Percentiles rank a stretch among this genome's conserved stretches.
These are phyloP conservation scores for Calocybe indica DNA, from an alignment of 768 basidiomycete species.

Conservation along the genomic window DNA sequence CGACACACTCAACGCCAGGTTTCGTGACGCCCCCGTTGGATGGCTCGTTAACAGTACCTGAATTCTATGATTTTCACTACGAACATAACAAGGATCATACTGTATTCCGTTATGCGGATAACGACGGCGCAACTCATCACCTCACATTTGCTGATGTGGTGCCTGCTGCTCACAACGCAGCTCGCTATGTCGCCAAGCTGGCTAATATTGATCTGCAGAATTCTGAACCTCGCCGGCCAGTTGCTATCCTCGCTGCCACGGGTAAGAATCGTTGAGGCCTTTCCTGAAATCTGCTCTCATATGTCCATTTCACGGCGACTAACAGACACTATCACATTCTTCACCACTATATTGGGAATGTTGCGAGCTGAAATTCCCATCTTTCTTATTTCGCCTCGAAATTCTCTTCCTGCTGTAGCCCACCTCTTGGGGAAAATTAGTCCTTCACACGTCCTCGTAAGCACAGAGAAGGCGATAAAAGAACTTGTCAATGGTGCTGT, in stretches of 20 bases:
- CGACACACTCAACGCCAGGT: background rate
- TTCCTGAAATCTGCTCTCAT: background rate
- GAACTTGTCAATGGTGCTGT: conserved; percentile 2
- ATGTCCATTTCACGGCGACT: background rate
- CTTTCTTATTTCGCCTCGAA: conserved; percentile 27
- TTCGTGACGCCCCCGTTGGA: conserved; percentile 3
- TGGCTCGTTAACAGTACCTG: conserved; percentile 5
- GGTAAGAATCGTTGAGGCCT: conserved; percentile 1
- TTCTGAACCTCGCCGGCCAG: background rate
- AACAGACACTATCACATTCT: conserved; percentile 27
- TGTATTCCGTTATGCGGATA: conserved; percentile 3
- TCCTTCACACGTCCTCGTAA: conserved; percentile 12
- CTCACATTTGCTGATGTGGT: conserved; percentile 5
- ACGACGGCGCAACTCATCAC: background rate
- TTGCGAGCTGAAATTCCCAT: conserved; percentile 27
- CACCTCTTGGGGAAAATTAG: conserved; percentile 24
- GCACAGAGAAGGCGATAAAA: conserved; percentile 1
- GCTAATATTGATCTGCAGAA: conserved; percentile 1
- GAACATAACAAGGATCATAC: conserved; percentile 5
- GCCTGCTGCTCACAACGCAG: conserved; percentile 8
- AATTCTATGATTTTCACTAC: conserved; percentile 9
- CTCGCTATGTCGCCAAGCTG: background rate
- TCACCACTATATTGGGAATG: conserved; percentile 22
- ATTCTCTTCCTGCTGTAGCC: conserved; percentile 35
- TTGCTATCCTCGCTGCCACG: conserved; percentile 9